Conservation (phyloP, 495 filamentous ascomycete genomes). For the Penicillium silybi region DNA sequence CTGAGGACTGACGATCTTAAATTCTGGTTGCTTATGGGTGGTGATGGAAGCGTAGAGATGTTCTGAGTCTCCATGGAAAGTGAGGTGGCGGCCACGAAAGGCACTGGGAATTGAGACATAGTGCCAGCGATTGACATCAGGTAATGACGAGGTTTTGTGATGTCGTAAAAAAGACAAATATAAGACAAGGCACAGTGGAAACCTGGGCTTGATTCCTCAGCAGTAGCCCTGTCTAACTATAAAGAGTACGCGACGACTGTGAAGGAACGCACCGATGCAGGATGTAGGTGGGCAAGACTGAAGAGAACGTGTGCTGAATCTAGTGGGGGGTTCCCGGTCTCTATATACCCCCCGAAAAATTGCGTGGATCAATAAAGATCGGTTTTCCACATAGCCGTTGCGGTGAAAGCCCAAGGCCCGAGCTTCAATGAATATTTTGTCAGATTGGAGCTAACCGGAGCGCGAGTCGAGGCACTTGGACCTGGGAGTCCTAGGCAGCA, state of each 20-base stretch:
- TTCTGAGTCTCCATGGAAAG: background rate
- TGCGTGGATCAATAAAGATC: conserved; percentile 6
- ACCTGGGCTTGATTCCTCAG: background rate
- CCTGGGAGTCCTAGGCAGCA: background rate
- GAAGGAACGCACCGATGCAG: background rate
- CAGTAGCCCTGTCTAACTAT: too few species aligned
- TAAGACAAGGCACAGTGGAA: background rate
- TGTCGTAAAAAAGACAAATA: background rate
- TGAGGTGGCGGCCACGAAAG: background rate
- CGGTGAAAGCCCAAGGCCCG: background rate
- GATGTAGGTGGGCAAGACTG: background rate
- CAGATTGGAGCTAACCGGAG: background rate
- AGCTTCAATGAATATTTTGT: background rate
- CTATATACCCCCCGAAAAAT: conserved; percentile 6
- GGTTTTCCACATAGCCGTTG: background rate
- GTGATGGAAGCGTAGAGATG: background rate
- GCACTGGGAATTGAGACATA: background rate
- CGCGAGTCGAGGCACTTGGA: background rate
- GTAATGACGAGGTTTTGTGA: background rate
- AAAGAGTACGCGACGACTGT: background rate
- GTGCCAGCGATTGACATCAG: background rate
- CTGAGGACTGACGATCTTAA: background rate
- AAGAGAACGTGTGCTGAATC: background rate
- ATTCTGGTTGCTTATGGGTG: background rate
- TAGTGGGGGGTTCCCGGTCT: background rate